Evolutionary conservation across 2,329 filamentous ascomycete species (phyloP), one percentile per base, ranked within the genome.

Genomic region (Aureobasidium sp.): DNA sequence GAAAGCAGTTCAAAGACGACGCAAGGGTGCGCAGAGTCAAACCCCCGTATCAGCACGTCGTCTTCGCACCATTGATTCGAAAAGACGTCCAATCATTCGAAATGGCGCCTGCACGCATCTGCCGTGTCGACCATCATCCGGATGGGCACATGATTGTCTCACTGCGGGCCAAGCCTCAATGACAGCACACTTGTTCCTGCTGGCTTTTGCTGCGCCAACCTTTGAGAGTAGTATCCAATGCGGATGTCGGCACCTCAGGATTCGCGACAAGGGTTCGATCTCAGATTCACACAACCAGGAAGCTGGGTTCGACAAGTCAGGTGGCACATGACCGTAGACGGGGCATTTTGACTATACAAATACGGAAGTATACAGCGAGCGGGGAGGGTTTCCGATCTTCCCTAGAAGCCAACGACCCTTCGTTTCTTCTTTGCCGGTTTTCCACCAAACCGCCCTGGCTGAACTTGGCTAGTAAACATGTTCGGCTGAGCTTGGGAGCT

Each of bases 341-440:
- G 12, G 31, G 15, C n/a, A 45, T 35, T 44, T 7, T 27, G 14
- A 11, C n/a, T 35, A 15, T 57, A 47, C 42, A 39, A 8, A 58
- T 47, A 17, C n/a, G 54, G 54, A 48, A 58, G 31, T 58, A 58
- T 58, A 48, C 29, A 37, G 42, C 54, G 54, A 58, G 14, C n/a
- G 22, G 35, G 33, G 37, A 58, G 35, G 33, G 22, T 45, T 45
- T 14, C 29, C 39, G 40, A 44, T 57, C 37, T 22, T 15, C 3
- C 14, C 70, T 64, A 73, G 57, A 74, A 74, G 12, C 72, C 72
- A 47, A 72, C 72, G 44, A 72, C 75, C 64, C 74, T 72, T 67
- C 76, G 77, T 71, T 77, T 78, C 69, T 75, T 79, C 54, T 69
- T 69, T 49, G 73, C 70, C 44, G 74, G 74, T 65, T 71, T 49